These are phyloP conservation scores for Macrocybe gigantea DNA, from an alignment of 768 basidiomycete genomes.

Conservation along the genomic window DNA sequence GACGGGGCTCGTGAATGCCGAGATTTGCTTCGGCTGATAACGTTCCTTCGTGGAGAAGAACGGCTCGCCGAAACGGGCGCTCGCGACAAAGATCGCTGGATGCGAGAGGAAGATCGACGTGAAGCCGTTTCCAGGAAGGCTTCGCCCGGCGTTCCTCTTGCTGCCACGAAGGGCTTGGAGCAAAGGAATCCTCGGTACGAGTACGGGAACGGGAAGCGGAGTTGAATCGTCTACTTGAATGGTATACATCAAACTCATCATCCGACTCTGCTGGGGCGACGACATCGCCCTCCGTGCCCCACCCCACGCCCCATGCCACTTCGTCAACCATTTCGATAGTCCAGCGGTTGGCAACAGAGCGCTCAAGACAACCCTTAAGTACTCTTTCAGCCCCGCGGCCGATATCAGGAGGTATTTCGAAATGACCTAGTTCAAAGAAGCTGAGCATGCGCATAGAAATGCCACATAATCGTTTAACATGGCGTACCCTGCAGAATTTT, in stretches of 20 bases:
- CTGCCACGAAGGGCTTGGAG: conserved; percentile 16
- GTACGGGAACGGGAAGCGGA: conserved; percentile 25
- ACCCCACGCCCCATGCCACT: conserved; percentile 76
- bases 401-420: conserved; percentile 49
- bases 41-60: conserved; percentile 31
- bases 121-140: conserved; percentile 29
- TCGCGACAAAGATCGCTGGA: conserved; percentile 45
- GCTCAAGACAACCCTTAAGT: conserved; percentile 75
- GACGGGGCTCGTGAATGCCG: conserved; percentile 24
- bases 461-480: not conserved
- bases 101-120: conserved; percentile 33
- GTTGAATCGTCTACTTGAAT: conserved; percentile 9
- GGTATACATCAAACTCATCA: conserved; percentile 15
- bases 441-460: conserved; percentile 1
- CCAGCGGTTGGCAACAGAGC: conserved; percentile 61
- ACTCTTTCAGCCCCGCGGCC: conserved; percentile 63
- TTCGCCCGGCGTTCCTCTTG: conserved; percentile 20
- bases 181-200: conserved; percentile 12
- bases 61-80: conserved; percentile 35
- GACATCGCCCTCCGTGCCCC: conserved; percentile 49
- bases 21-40: conserved; percentile 33
- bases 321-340: conserved; percentile 77
- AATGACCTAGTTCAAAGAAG: conserved; percentile 42
- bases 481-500: conserved; percentile 79
- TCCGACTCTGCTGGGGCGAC: conserved; percentile 26